Evolutionary conservation across 805 yeast species (phyloP), one percentile per base, ranked within the genome.

Genomic region (Metschnikowia bowlesiae): DNA sequence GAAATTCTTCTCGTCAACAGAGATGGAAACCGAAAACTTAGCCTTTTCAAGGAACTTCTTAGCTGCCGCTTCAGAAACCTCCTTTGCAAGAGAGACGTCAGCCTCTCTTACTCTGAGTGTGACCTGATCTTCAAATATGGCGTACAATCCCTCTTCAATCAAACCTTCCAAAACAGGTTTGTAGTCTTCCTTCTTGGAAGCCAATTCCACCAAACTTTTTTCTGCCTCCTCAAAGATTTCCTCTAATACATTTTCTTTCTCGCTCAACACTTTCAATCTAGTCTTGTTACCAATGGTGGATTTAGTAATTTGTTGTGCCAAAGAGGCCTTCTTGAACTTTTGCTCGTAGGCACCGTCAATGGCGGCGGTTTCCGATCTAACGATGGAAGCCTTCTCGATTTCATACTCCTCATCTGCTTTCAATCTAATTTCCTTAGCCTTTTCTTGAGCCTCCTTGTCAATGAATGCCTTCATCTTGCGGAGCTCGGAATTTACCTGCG

Each of bases 391-490:
- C 78, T 94, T 94, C 69, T 94, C 99, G 63, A 94, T 91, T 72
- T 94, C 98, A 68, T 92, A 94, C 75, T 94, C 99, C 72, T 94
- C 99, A 68, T 95, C 96, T 40, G 98, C 97, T 77, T 94, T 95
- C 63, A 94, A 78, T 68, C 80, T 84, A 66, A 94, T 90, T 73
- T 94, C 99, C 69, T 88, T 89, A 59, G 98, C 97, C 76, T 94
- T 94, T 71, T 94, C 99, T 64, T 91, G 96, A 37, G 99, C 99
- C 76, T 94, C 99, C 81, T 92, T 94, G 75, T 87, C 89, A 81
- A 94, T 94, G 84, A 94, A 94, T 67, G 95, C 91, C 69, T 92
- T 96, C 97, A 94, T 94, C 79, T 94, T 94, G 69, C 85, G 84
- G 71, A 94, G 87, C 78, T 94, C 99, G 62, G 89, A 89, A 65